Evolutionary conservation across 306 rosid genomes (phyloP).

Genomic region (Vachellia pachyceras): DNA sequence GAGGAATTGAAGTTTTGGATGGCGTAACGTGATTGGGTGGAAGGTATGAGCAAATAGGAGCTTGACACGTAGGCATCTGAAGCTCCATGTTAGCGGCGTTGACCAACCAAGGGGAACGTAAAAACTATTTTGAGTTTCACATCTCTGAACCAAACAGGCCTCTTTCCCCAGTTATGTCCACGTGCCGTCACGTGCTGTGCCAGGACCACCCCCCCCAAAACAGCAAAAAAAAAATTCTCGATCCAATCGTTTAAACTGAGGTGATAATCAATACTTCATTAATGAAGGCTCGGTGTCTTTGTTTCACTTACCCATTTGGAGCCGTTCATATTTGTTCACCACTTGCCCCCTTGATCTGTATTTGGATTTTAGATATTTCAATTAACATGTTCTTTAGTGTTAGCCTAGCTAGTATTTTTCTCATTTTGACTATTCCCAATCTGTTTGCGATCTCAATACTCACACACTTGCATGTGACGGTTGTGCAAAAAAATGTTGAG

Average conservation of each 20-base stretch:
- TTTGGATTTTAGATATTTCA: neutral
- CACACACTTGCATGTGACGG: neutral
- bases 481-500: neutral
- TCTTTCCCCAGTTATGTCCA: conserved; percentile 40
- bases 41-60: neutral
- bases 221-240: neutral
- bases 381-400: too few species aligned
- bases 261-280: too few species aligned
- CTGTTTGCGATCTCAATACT: neutral
- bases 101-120: neutral
- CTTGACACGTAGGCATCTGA: neutral
- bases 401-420: neutral
- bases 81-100: neutral
- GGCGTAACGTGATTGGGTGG: too few species aligned
- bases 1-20: too few species aligned
- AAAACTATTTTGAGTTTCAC: conserved; percentile 27
- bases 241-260: neutral
- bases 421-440: neutral
- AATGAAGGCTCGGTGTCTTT: neutral
- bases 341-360: neutral
- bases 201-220: conserved; percentile 25
- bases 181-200: conserved; percentile 60
- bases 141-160: conserved; percentile 4
- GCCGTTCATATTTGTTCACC: neutral
- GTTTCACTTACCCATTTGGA: neutral